Evolutionary conservation across 352 stramenopile species (phyloP).

Genomic region (Globisporangium uncinulatum): DNA sequence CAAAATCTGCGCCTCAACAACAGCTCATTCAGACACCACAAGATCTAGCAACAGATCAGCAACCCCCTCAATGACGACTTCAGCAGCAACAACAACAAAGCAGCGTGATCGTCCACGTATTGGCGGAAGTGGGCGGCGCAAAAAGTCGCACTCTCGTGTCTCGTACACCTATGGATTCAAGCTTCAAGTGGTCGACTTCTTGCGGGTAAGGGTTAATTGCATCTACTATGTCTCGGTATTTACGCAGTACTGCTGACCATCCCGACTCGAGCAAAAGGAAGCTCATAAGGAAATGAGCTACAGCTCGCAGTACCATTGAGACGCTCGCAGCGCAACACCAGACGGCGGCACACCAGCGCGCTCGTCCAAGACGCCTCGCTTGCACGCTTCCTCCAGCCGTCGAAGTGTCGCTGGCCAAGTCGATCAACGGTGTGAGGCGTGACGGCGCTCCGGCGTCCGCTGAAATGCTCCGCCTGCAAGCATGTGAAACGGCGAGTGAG

Average conservation of each 20-base stretch:
- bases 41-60: too few relatives aligned
- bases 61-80: too few relatives aligned
- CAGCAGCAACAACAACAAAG: too few relatives aligned
- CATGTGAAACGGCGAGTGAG: background rate
- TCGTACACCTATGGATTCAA: background rate
- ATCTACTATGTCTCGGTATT: background rate
- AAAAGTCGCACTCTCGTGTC: background rate
- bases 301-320: background rate
- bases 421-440: conserved; percentile 8
- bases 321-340: background rate
- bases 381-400: background rate
- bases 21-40: too few relatives aligned
- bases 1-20: too few relatives aligned
- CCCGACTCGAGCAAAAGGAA: background rate
- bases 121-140: background rate
- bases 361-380: background rate
- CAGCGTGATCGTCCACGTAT: too few relatives aligned
- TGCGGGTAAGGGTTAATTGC: background rate
- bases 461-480: conserved; percentile 2
- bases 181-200: background rate
- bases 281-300: conserved; percentile 8
- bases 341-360: conserved; percentile 1
- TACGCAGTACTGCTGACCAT: background rate
- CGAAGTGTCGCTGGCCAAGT: conserved; percentile 1
- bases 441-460: conserved; percentile 7